Base-by-base conservation (phyloP, 495 filamentous ascomycete species). In the Neohortaea acidophila region DNA sequence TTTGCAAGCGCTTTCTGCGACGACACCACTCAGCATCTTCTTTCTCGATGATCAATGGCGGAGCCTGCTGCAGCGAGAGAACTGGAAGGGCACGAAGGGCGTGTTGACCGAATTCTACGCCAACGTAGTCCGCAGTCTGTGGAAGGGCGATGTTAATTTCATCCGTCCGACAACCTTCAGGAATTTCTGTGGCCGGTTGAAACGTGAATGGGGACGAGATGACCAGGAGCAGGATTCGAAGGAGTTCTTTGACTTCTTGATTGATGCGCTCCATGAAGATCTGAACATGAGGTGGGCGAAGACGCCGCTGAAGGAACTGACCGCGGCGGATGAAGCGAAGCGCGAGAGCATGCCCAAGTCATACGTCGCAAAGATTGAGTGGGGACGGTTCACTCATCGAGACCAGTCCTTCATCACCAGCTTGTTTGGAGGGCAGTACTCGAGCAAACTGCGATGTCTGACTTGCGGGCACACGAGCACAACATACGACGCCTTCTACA, bases 1-100 rank as follows among this genome's bases (percentile, higher is more conserved):
- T 3, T 59, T 99, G 11, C 89, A 99, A 55, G 79, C 75, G 42
- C 59, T 96, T 38, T 77, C 79, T 42, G 78, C 77, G 2, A 89
- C 83, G 1, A 62, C 72, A 15, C 71, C 73, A 15, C 66, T 99
- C 41, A 68, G 73, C 21, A 62, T 72, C 21, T 79, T 83, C 39
- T 76, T 94, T 47, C 22, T 84, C 66, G 66, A 66, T 58, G 40
- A 66, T 44, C 45, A 39, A 24, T 59, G 67, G 47, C 51, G 53
- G 20, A 41, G 53, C 41, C 43, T 61, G 47, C 24, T 64, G 7
- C 67, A 70, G 34, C 66, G 47, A 2, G 58, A 59, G 1, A 71
- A 83, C 46, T 77, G 69, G 61, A 78, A 80, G 44, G 69, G 74
- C 3, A 77, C 77, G 1, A 74, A 83, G 21, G 86, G 89, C 32